Evolutionary conservation across 1,139 yeast genomes (phyloP).

Genomic region (Yamadazyma dendronema): DNA sequence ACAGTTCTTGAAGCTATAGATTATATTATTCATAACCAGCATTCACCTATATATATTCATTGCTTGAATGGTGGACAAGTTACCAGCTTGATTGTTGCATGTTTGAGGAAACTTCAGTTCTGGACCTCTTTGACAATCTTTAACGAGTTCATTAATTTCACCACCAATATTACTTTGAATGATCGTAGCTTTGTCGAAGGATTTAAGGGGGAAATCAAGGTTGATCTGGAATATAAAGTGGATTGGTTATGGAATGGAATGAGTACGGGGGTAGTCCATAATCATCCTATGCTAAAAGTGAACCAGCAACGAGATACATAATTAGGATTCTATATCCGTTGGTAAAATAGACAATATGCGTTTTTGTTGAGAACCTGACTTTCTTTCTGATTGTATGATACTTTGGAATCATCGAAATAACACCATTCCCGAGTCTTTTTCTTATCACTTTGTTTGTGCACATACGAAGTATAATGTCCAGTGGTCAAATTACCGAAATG

Average conservation of each 20-base stretch:
- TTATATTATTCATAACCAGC: slow-evolving; percentile 55
- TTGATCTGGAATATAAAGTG: slow-evolving; percentile 50
- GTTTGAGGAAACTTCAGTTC: slow-evolving; percentile 75
- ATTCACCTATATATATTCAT: slow-evolving; percentile 77
- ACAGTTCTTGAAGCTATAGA: slow-evolving; percentile 60
- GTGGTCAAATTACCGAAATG: slow-evolving; percentile 80
- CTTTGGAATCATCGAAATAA: slow-evolving; percentile 70
- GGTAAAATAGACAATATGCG: slow-evolving; percentile 77
- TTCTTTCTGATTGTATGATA: slow-evolving; percentile 40
- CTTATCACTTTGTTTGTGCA: slow-evolving; percentile 50
- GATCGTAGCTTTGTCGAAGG: slow-evolving; percentile 84
- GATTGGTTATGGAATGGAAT: slow-evolving; percentile 79
- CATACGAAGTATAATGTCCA: slow-evolving; percentile 91
- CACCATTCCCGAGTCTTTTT: slow-evolving; percentile 59
- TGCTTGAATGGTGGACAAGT: slow-evolving; percentile 90
- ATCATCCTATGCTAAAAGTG: slow-evolving; percentile 42
- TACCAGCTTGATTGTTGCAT: slow-evolving; percentile 79
- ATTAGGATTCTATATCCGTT: slow-evolving; percentile 26
- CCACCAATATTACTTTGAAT: slow-evolving; percentile 76
- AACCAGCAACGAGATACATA: slow-evolving; percentile 18
- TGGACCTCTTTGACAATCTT: slow-evolving; percentile 91
- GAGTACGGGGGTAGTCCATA: slow-evolving; percentile 53
- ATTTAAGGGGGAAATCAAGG: slow-evolving; percentile 61
- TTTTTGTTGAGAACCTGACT: slow-evolving; percentile 53
- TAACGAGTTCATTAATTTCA: slow-evolving; percentile 77